Evolutionary conservation across 441 rosid genomes (phyloP).

Genomic region (Populus hybrid): DNA sequence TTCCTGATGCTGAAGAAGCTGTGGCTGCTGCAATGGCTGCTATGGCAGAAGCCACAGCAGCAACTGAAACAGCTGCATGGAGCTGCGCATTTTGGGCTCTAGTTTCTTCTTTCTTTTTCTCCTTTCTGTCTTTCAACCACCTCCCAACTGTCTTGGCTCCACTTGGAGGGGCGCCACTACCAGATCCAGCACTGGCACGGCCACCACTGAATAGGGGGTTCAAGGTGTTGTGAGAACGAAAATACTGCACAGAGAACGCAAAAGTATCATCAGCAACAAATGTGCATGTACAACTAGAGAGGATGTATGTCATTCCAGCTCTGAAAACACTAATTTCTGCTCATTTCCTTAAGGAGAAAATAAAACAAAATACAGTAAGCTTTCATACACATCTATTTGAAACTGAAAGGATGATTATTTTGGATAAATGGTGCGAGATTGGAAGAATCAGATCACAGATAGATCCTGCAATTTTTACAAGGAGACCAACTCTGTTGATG

Average conservation of each 20-base stretch:
- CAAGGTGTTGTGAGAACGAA: conserved; percentile 70
- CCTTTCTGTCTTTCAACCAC: conserved; percentile 91
- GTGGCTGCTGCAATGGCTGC: too few species aligned
- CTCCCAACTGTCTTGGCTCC: conserved; percentile 85
- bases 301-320: background rate
- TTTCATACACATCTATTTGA: background rate
- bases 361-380: background rate
- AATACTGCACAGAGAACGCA: conserved; percentile 52
- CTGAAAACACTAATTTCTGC: background rate
- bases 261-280: conserved; percentile 1
- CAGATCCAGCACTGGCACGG: conserved; percentile 47
- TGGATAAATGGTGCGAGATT: background rate
- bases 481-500: background rate
- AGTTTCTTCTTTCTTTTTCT: conserved; percentile 89
- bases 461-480: background rate
- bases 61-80: too few species aligned
- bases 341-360: background rate
- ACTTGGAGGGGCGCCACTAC: conserved; percentile 44
- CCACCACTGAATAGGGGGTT: conserved; percentile 60
- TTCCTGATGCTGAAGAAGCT: too few species aligned
- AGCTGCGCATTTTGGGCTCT: too few species aligned
- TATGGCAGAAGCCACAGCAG: too few species aligned
- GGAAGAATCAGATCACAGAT: background rate
- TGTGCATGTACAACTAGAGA: background rate
- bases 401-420: background rate